Evolutionary conservation across 495 filamentous ascomycete genomes (phyloP).

Genomic region (Aspergillus conjunctus): DNA sequence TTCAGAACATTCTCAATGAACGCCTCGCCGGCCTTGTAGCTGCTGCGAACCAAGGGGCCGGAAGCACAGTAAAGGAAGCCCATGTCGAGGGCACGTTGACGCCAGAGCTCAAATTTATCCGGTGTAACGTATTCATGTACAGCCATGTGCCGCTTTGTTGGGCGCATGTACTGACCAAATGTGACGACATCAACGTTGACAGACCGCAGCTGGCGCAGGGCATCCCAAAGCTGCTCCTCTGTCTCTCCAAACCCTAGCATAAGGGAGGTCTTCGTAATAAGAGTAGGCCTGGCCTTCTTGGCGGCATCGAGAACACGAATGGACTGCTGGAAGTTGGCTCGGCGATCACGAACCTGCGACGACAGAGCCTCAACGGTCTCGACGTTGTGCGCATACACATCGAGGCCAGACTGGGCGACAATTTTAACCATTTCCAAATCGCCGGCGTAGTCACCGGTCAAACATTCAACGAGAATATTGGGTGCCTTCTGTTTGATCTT

Average conservation of each 20-base stretch:
- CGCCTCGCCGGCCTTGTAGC: conserved; percentile 96
- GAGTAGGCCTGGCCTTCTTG: conserved; percentile 69
- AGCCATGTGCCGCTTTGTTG: conserved; percentile 95
- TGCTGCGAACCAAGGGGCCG: conserved; percentile 87
- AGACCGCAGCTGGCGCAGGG: conserved; percentile 77
- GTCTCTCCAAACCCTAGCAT: conserved; percentile 96
- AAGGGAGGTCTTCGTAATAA: conserved; percentile 96
- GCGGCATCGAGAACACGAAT: conserved; percentile 77
- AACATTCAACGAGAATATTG: conserved; percentile 85
- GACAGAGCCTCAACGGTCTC: conserved; percentile 93
- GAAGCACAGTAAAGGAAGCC: conserved; percentile 96
- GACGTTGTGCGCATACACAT: conserved; percentile 96
- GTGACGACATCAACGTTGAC: conserved; percentile 90
- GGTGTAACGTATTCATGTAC: conserved; percentile 94
- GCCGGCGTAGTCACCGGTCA: conserved; percentile 89
- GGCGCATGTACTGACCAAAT: conserved; percentile 99
- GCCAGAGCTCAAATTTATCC: conserved; percentile 87
- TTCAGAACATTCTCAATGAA: conserved; percentile 98
- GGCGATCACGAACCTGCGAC: conserved; percentile 83
- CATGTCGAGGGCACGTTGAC: conserved; percentile 85
- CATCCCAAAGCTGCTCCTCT: conserved; percentile 81
- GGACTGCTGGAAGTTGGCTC: conserved; percentile 87
- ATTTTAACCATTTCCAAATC: conserved; percentile 78
- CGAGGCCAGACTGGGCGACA: conserved; percentile 83
- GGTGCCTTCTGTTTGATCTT: conserved; percentile 91